These are phyloP conservation scores for Leccinum truebloodii DNA, from an alignment of 768 basidiomycete genomes.

Conservation along the genomic window DNA sequence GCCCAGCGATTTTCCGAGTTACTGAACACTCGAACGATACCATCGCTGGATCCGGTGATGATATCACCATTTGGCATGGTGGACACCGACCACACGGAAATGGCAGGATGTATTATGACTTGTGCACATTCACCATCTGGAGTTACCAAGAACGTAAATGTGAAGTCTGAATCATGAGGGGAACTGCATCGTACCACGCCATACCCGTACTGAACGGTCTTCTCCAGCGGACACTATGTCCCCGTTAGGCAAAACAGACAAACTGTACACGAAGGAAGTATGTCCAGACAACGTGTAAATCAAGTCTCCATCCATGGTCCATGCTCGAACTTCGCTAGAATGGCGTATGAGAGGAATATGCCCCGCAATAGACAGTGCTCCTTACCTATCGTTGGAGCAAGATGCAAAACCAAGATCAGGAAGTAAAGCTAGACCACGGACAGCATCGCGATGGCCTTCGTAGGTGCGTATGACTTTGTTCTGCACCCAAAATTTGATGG, in stretches of 20 bases:
- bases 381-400: slow-evolving; percentile 89
- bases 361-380: background rate
- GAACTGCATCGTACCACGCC: slow-evolving; percentile 64
- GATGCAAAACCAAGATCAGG: slow-evolving; percentile 93
- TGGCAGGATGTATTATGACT: slow-evolving; percentile 89
- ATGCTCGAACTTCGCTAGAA: slow-evolving; percentile 85
- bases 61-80: slow-evolving; percentile 90
- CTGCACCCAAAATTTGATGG: slow-evolving; percentile 85
- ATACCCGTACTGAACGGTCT: slow-evolving; percentile 89
- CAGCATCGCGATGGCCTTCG: slow-evolving; percentile 87
- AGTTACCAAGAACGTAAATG: slow-evolving; percentile 5
- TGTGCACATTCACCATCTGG: slow-evolving; percentile 87
- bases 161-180: background rate
- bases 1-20: slow-evolving; percentile 73
- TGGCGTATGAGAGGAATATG: slow-evolving; percentile 1
- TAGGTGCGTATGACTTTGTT: slow-evolving; percentile 76
- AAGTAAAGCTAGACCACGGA: slow-evolving; percentile 79
- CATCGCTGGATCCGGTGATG: slow-evolving; percentile 89
- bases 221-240: slow-evolving; percentile 90
- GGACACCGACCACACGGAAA: slow-evolving; percentile 96
- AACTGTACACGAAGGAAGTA: slow-evolving; percentile 94
- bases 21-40: slow-evolving; percentile 84
- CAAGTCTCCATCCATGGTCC: slow-evolving; percentile 81
- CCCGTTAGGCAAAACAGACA: slow-evolving; percentile 79
- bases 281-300: slow-evolving; percentile 87